phyloP scores from a whole-genome alignment of 192 early-diverging fungal genomes.

The Coemansia sp. region DNA sequence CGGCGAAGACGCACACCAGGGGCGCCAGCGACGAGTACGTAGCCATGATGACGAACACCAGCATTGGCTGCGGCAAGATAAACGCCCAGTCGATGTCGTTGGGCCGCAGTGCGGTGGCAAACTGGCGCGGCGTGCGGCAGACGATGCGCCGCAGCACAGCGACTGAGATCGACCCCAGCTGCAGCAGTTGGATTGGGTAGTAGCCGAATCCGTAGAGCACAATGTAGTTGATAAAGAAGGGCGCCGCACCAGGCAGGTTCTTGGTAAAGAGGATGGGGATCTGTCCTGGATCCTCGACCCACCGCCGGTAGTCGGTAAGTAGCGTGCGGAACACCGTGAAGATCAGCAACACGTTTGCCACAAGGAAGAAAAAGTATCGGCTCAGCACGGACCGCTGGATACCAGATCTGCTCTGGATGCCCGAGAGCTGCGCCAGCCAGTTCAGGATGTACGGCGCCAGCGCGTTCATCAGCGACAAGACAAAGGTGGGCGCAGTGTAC shows the following conservation, averaged over 20 bases:
- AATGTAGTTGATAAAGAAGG: slow-evolving; percentile 77
- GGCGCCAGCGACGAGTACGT: slow-evolving; percentile 76
- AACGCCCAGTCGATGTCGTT: slow-evolving; percentile 67
- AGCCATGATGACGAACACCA: slow-evolving; percentile 70
- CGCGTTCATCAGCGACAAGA: slow-evolving; percentile 49
- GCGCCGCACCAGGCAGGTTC: slow-evolving; percentile 65
- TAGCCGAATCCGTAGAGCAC: slow-evolving; percentile 70
- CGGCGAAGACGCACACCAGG: slow-evolving; percentile 67
- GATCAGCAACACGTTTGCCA: slow-evolving; percentile 73
- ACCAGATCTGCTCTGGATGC: slow-evolving; percentile 40
- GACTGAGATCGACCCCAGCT: slow-evolving; percentile 63
- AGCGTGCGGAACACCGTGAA: slow-evolving; percentile 69
- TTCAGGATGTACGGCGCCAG: slow-evolving; percentile 38
- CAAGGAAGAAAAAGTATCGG: slow-evolving; percentile 71
- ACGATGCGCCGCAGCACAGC: slow-evolving; percentile 57
- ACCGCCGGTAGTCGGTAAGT: slow-evolving; percentile 62
- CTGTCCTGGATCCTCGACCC: slow-evolving; percentile 66
- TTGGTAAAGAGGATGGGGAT: slow-evolving; percentile 67
- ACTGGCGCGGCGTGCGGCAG: slow-evolving; percentile 76
- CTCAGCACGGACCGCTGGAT: slow-evolving; percentile 53
- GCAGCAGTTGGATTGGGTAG: slow-evolving; percentile 66
- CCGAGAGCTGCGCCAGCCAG: slow-evolving; percentile 48
- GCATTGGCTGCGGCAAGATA: slow-evolving; percentile 65
- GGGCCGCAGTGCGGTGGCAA: slow-evolving; percentile 66
- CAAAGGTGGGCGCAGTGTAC: slow-evolving; percentile 41